These are phyloP conservation scores for Colletotrichum shisoi DNA, from an alignment of 2,329 filamentous ascomycete species.

Conservation along the genomic window DNA sequence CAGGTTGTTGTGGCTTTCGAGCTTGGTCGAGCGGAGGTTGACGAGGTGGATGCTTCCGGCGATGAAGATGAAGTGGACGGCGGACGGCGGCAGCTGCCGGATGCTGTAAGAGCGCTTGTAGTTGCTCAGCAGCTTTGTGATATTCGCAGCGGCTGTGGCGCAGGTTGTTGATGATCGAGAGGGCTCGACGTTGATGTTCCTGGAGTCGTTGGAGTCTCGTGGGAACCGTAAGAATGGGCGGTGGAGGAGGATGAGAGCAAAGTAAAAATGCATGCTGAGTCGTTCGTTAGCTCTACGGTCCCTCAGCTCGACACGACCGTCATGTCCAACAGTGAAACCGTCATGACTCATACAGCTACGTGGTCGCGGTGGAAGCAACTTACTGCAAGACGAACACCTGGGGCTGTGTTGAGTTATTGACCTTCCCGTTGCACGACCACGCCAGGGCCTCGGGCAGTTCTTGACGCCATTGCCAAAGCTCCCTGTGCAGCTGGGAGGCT, in stretches of 20 bases:
- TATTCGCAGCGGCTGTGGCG: constrained; percentile 13
- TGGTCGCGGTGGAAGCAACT: neutral
- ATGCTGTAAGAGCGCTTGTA: constrained; percentile 15
- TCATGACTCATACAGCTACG: no score
- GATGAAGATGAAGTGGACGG: constrained; percentile 27
- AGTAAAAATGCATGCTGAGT: constrained; percentile 26
- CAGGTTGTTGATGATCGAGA: neutral
- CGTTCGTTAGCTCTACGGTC: neutral
- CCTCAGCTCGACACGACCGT: neutral
- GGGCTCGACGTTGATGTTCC: no score
- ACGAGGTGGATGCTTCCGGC: constrained; percentile 27
- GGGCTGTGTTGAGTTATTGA: neutral
- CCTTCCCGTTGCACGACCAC: neutral
- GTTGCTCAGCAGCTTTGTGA: neutral
- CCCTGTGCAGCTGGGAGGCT: constrained; percentile 5
- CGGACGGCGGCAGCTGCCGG: constrained; percentile 18
- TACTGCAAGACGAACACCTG: constrained; percentile 24
- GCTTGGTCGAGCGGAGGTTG: neutral
- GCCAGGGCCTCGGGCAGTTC: neutral
- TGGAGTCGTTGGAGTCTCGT: neutral
- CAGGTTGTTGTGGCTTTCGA: neutral
- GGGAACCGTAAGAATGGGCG: constrained; percentile 21
- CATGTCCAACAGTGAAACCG: neutral
- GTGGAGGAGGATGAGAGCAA: constrained; percentile 21
- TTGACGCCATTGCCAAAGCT: constrained; percentile 19